These are phyloP conservation scores for Aspergillus brunneoviolaceus DNA, from an alignment of 2,329 filamentous ascomycete species.

Conservation along the genomic window DNA sequence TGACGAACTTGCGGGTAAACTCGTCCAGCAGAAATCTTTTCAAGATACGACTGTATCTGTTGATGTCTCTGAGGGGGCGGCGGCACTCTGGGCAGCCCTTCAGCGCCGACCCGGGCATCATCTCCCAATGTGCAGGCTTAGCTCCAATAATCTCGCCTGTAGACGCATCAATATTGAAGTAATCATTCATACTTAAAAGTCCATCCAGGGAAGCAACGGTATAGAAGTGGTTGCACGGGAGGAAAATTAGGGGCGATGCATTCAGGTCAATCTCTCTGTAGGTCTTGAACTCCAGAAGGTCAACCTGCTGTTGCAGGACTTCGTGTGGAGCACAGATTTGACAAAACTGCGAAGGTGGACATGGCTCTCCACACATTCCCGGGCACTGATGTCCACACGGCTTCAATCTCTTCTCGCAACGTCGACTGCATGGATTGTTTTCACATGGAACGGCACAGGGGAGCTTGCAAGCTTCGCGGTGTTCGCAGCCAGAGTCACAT, in stretches of 20 bases:
- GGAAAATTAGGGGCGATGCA: constrained; percentile 12
- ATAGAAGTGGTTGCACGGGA: constrained; percentile 18
- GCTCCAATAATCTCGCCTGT: background rate
- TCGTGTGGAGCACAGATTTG: constrained; percentile 8
- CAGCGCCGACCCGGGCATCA: background rate
- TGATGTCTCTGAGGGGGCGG: constrained; percentile 10
- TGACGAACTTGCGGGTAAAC: constrained; percentile 14
- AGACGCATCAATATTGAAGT: constrained; percentile 9
- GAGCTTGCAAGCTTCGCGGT: constrained; percentile 15
- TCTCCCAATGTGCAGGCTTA: background rate
- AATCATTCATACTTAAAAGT: constrained; percentile 6
- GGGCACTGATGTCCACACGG: constrained; percentile 21
- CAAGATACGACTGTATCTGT: constrained; percentile 16
- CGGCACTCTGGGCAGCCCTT: constrained; percentile 17
- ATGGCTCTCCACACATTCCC: constrained; percentile 18
- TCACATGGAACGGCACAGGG: constrained; percentile 21
- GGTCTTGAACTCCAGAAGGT: constrained; percentile 10
- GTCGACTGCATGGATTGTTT: constrained; percentile 14
- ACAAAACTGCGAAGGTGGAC: constrained; percentile 12
- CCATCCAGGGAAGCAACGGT: constrained; percentile 13
- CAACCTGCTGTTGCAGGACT: background rate
- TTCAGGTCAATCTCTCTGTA: constrained; percentile 13
- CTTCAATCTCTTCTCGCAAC: constrained; percentile 13
- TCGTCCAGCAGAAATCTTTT: constrained; percentile 16
- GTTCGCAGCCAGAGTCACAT: constrained; percentile 16